Percentiles rank a stretch among this genome's conserved stretches.
phyloP scores from a whole-genome alignment of 352 stramenopile genomes.

The Phytophthora uliginosa region DNA sequence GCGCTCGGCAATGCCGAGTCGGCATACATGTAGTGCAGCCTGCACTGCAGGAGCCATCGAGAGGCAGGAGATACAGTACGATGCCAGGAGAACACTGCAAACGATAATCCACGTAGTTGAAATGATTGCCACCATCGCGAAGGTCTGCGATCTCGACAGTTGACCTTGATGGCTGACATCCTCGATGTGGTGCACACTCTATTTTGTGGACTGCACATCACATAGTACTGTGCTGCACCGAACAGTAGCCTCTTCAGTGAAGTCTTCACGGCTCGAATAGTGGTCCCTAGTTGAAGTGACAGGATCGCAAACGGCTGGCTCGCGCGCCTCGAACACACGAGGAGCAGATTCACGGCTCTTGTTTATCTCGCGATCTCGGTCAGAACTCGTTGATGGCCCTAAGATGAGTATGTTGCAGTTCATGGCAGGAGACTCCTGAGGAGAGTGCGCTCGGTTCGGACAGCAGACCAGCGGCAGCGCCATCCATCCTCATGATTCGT shows the following conservation, averaged over 20 bases:
- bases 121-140: conserved; percentile 22
- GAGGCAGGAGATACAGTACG: background rate
- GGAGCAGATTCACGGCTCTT: conserved; percentile 14
- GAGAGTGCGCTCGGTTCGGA: conserved; percentile 4
- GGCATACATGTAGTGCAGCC: background rate
- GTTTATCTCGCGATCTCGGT: conserved; percentile 7
- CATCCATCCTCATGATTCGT: conserved; percentile 18
- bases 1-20: background rate
- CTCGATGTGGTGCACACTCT: conserved; percentile 1
- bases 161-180: background rate
- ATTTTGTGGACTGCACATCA: background rate
- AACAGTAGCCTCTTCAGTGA: background rate
- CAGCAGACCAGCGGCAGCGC: background rate
- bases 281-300: conserved; percentile 19
- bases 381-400: background rate
- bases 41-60: background rate
- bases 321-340: conserved; percentile 13
- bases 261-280: background rate
- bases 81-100: background rate
- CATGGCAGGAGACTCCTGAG: background rate
- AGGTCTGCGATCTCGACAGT: background rate
- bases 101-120: conserved; percentile 15
- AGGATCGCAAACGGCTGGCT: conserved; percentile 76
- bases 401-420: background rate
- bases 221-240: background rate